Evolutionary conservation across 192 early-diverging fungal species (phyloP).

Genomic region (Paraglomus brasilianum): DNA sequence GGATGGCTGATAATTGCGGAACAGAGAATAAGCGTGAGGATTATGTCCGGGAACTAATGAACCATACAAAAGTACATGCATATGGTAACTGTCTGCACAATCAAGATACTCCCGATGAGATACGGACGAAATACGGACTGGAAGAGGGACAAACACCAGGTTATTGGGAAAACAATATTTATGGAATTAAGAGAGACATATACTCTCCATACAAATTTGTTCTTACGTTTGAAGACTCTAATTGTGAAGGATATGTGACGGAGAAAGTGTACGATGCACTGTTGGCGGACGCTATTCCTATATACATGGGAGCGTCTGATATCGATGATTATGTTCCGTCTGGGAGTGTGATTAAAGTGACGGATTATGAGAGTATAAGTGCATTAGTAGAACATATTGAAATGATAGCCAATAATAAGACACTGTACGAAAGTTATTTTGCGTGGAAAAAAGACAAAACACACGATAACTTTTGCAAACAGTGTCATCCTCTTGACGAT

Average conservation of each 20-base stretch:
- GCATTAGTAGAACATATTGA: too few species aligned
- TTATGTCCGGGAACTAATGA: constrained; percentile 25
- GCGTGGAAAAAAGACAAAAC: too few species aligned
- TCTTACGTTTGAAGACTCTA: constrained; percentile 26
- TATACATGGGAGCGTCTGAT: constrained; percentile 29
- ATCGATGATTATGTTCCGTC: constrained; percentile 24
- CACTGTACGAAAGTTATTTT: too few species aligned
- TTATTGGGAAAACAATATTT: background rate
- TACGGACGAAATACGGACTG: background rate
- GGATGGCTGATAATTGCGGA: constrained; percentile 32
- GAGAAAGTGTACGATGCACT: constrained; percentile 32
- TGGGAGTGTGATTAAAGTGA: constrained; percentile 11
- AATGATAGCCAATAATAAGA: too few species aligned
- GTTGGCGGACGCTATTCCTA: constrained; percentile 21
- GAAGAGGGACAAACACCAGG: background rate
- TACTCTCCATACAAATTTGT: constrained; percentile 24
- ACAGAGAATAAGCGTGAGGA: constrained; percentile 34
- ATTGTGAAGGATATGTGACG: constrained; percentile 29
- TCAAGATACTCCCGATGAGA: constrained; percentile 28
- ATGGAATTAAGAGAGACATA: background rate
- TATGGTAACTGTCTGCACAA: constrained; percentile 35
- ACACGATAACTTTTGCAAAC: too few species aligned
- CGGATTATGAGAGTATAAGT: too few species aligned
- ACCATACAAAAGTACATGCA: constrained; percentile 32
- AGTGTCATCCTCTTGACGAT: too few species aligned